Evolutionary conservation across 2,329 filamentous ascomycete species (phyloP), one percentile per base, ranked within the genome.

Genomic region (Leptographium wingfieldii): DNA sequence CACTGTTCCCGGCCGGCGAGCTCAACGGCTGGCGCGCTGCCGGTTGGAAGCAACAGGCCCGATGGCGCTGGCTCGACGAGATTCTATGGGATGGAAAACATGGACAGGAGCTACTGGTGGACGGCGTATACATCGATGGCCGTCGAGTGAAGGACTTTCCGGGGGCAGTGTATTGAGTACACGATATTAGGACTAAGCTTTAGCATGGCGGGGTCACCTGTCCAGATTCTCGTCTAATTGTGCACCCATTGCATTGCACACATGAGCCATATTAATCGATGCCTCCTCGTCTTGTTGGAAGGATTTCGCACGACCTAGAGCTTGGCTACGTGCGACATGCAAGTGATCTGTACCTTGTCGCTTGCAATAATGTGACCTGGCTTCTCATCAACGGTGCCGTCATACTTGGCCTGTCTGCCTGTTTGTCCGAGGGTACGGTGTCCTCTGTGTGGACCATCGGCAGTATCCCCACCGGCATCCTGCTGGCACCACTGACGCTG

Each of bases 341-440:
- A 5, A 58, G 58, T 10, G 60, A 57, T 4, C 52, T 59, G 6
- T 61, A 61, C 16, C 53, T 59, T 12, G 60, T 59, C 19, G 60
- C 59, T 19, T 57, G 48, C 9, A 53, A 54, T 16, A 54, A 54
- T 11, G 27, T 54, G 31, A 55, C 55, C 5, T 59, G 60, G 60
- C 57, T 61, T 2, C 57, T 59, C 1, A 38, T 57, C 9, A 6
- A 74, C 33, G 69, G 72, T 7, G 72, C 72, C 65, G 71, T 74
- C 56, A 70, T 67, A 22, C 62, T 69, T 19, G 57, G 58, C 12
- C 49, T 62, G 6, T 60, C 60, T 3, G 60, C 55, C 11, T 62
- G 58, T 40, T 62, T 65, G 31, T 53, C 64, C 5, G 64, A 61
- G 62, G 61, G n/a, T 60, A 61, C 22, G 5, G 25, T 10, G 49